These are phyloP conservation scores for Naematelia encephala DNA, from an alignment of 768 basidiomycete genomes.

Conservation along the genomic window DNA sequence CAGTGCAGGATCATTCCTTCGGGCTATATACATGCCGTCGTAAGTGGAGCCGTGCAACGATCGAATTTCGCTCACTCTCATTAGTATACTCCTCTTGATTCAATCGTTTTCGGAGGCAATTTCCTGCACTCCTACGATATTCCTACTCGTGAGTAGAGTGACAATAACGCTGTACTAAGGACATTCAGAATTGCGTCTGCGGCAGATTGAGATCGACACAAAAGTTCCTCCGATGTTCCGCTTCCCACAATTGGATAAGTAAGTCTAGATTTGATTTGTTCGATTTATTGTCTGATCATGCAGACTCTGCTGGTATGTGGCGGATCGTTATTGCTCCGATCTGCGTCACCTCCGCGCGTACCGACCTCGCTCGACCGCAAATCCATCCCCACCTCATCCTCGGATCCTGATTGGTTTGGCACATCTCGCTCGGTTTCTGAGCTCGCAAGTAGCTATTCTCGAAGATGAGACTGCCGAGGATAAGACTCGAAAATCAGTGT, in stretches of 20 bases:
- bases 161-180: background rate
- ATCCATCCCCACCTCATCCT: conserved; percentile 3
- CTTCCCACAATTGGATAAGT: conserved; percentile 79
- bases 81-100: conserved; percentile 85
- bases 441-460: conserved; percentile 68
- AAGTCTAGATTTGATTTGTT: conserved; percentile 18
- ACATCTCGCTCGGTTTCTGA: conserved; percentile 71
- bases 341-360: conserved; percentile 51
- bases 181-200: conserved; percentile 72
- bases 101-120: conserved; percentile 95
- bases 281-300: background rate
- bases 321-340: conserved; percentile 72
- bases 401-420: conserved; percentile 67
- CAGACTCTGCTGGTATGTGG: conserved; percentile 88
- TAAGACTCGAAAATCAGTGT: conserved; percentile 68
- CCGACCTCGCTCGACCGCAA: conserved; percentile 13
- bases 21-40: conserved; percentile 97
- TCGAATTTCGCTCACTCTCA: background rate
- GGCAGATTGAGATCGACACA: conserved; percentile 87
- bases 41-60: conserved; percentile 54
- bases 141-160: conserved; percentile 65
- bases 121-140: conserved; percentile 89
- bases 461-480: conserved; percentile 64
- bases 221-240: conserved; percentile 89
- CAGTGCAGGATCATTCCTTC: conserved; percentile 70